Base-by-base conservation (phyloP, 2,329 filamentous ascomycete species). In the Penicillium griseofulvum region DNA sequence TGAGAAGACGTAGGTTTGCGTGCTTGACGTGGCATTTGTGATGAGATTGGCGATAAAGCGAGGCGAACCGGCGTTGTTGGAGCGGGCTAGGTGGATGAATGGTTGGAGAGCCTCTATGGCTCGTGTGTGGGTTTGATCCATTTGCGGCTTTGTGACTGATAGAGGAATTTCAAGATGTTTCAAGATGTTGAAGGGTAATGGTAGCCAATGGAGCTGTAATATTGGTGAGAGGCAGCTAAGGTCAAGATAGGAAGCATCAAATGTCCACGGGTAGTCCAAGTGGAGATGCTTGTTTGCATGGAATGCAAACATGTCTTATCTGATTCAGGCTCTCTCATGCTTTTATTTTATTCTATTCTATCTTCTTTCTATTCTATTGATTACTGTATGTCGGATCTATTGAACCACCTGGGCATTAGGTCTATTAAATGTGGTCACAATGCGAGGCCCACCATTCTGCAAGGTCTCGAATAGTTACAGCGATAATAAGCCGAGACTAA, bases 1-100 rank as follows among this genome's bases (percentile, higher is more conserved):
- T 63, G 89, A 85, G 78, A 99, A 99, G 76, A 97, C 83, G 74
- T 88, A 99, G 62, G 92, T 96, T 74, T 91, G 90, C 28, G 89
- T 86, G 53, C 87, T 87, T n/a, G 91, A 91, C 48, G 91, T 97
- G 58, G 92, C 94, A 75, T 91, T 90, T 42, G 82, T 85, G 71
- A 97, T 84, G 51, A 97, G 84, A 71, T 96, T 91, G 68, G 89
- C 87, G 39, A 92, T 88, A 55, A 91, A 90, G 65, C 89, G 87
- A 38, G 91, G 87, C 11, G 91, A 91, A 7, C 85, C 68, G 17
- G 71, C 69, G 46, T 71, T 90, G 59, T 90, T 91, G 11, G 91
- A 89, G 71, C 92, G 94, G 68, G 89, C 88, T 61, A 97, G 88
- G 49, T 89, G 88, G 57, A 99, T 80, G 78, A 93, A 97, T n/a